Evolutionary conservation across 768 basidiomycete genomes (phyloP), one percentile per base, ranked within the genome.

Genomic region (Tulasnella sp.): DNA sequence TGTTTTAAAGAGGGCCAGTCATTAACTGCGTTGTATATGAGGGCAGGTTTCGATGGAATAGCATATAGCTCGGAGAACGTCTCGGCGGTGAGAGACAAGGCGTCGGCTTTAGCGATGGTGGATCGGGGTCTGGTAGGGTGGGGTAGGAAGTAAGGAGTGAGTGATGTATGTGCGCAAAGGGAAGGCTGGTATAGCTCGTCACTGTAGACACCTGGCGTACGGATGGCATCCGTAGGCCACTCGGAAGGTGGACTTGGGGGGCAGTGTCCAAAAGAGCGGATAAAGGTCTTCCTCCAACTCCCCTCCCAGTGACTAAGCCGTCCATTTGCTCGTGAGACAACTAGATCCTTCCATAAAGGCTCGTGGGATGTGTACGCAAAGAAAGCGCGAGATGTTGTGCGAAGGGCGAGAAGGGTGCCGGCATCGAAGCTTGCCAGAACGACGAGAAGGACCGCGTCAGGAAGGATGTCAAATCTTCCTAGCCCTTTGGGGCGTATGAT

Each of bases 231-330:
- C 11, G 70, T 52, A 1, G 76, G 76, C 76, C 70, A 73, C n/a
- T 72, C 71, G 9, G 34, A 45, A 34, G 45, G 39, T 9, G n/a
- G 17, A n/a, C 37, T 17, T n/a, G 14, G 29, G 67, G 15, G 8
- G 25, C 72, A 73, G n/a, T 31, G 45, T 72, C 70, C 76, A 31
- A 37, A 54, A 42, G 71, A 25, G 34, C 49, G 37, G 31, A 77
- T 73, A 38, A 38, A 72, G n/a, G 76, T 72, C 31, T 77, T 73
- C n/a, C 76, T 25, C 76, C 76, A 77, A 22, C 34, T 71, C n/a
- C 76, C 76, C 19, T 71, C 70, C 76, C 76, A 77, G 29, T 29
- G 22, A 8, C 4, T n/a, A 17, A 77, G 58, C 25, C n/a, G 15
- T 31, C 76, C 71, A 29, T 42, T 39, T 25, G 70, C 52, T 34